Evolutionary conservation across 768 basidiomycete species (phyloP).

Genomic region (Pluteus cervinus): DNA sequence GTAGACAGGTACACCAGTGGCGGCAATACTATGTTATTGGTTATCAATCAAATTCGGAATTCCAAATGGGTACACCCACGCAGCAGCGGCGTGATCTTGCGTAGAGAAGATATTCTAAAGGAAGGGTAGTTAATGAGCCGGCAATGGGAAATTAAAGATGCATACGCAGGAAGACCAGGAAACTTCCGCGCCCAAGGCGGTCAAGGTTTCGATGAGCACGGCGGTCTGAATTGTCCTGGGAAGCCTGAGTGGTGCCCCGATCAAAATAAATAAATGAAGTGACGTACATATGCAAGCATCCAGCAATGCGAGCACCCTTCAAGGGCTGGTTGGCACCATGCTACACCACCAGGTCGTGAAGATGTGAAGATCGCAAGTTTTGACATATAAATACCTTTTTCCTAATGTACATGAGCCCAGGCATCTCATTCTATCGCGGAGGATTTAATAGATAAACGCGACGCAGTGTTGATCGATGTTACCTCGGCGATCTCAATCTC

Average conservation of each 20-base stretch:
- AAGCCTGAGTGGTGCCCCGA: constrained; percentile 7
- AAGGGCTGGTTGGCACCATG: constrained; percentile 78
- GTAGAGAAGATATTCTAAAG: constrained; percentile 97
- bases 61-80: constrained; percentile 45
- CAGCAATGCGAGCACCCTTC: constrained; percentile 92
- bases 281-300: constrained; percentile 92
- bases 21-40: constrained; percentile 66
- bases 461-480: constrained; percentile 15
- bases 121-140: background rate
- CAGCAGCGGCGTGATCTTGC: constrained; percentile 98
- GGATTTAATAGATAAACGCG: background rate
- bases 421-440: constrained; percentile 86
- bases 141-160: constrained; percentile 11
- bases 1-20: constrained; percentile 96
- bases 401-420: constrained; percentile 91
- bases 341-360: constrained; percentile 29
- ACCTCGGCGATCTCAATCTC: constrained; percentile 99
- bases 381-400: constrained; percentile 51
- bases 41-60: constrained; percentile 1
- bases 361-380: constrained; percentile 2
- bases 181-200: constrained; percentile 92
- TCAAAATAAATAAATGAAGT: constrained; percentile 5
- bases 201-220: constrained; percentile 97
- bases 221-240: constrained; percentile 99
- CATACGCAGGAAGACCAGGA: constrained; percentile 97